Conservation (phyloP, 2,329 filamentous ascomycete species). For the Daldinia eschscholtzii region DNA sequence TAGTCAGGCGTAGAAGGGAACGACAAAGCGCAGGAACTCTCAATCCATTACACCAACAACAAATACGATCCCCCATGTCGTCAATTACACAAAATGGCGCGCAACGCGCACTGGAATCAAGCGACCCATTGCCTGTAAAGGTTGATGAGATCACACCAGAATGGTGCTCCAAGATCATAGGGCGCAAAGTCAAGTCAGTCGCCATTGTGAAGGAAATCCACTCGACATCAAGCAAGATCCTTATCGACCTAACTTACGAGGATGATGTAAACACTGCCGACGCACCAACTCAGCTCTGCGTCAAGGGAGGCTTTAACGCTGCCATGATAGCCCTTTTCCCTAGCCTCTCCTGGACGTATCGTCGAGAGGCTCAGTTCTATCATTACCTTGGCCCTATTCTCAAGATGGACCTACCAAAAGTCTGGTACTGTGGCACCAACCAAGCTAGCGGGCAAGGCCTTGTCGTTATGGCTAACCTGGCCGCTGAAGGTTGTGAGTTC, state of each 20-base stretch:
- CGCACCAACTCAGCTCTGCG: slow-evolving; percentile 11
- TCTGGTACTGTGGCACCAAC: slow-evolving; percentile 28
- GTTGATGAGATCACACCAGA: slow-evolving; percentile 24
- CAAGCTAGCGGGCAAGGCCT: slow-evolving; percentile 21
- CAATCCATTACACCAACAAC: slow-evolving; percentile 2
- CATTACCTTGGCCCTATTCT: slow-evolving; percentile 20
- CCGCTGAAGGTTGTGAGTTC: slow-evolving; percentile 16
- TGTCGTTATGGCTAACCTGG: slow-evolving; percentile 22
- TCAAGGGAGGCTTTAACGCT: slow-evolving; percentile 29
- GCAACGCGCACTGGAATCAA: slow-evolving; percentile 15
- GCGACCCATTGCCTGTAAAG: slow-evolving; percentile 16
- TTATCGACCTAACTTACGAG: slow-evolving; percentile 22
- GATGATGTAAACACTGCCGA: background rate
- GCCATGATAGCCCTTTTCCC: slow-evolving; percentile 17
- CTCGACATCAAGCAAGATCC: slow-evolving; percentile 28
- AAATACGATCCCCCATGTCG: slow-evolving; percentile 11
- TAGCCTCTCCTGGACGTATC: slow-evolving; percentile 23
- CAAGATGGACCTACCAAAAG: slow-evolving; percentile 23
- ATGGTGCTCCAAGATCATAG: slow-evolving; percentile 22
- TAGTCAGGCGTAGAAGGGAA: background rate
- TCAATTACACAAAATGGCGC: slow-evolving; percentile 12
- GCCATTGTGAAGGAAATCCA: slow-evolving; percentile 28
- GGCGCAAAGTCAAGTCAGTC: slow-evolving; percentile 13
- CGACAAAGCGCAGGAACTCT: background rate
- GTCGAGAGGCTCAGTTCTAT: slow-evolving; percentile 30